A percentile compares a stretch with the other conserved stretches of the same genome.
Evolutionary conservation across 31 red algal species (phyloP).

Genomic region (Endocladia muricata): DNA sequence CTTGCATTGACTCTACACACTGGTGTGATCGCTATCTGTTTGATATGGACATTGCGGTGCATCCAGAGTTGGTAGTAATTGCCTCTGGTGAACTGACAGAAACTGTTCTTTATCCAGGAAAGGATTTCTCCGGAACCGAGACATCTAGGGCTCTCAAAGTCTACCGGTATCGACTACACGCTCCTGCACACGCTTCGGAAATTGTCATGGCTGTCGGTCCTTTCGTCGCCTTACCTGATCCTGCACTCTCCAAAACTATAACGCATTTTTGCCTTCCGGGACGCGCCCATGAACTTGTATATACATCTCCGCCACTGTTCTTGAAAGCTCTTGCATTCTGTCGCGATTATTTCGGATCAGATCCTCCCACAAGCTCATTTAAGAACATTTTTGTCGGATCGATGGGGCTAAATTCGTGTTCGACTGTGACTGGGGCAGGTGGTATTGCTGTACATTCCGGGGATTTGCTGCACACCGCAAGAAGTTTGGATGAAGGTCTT

Average conservation of each 20-base stretch:
- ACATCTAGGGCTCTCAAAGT: constrained; percentile 19
- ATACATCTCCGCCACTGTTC: constrained; percentile 49
- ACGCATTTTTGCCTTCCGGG: constrained; percentile 77
- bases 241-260: constrained; percentile 32
- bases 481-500: constrained; percentile 54
- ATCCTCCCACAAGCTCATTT: constrained; percentile 53
- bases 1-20: constrained; percentile 56
- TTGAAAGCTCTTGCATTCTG: constrained; percentile 62
- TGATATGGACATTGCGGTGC: constrained; percentile 54
- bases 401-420: constrained; percentile 17
- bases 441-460: constrained; percentile 54
- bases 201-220: constrained; percentile 45
- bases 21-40: constrained; percentile 74
- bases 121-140: constrained; percentile 14
- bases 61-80: constrained; percentile 36
- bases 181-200: constrained; percentile 39
- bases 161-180: constrained; percentile 33
- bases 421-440: constrained; percentile 56
- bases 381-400: constrained; percentile 70
- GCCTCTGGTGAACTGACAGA: constrained; percentile 48
- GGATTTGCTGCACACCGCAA: constrained; percentile 51
- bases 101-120: constrained; percentile 15
- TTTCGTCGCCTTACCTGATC: constrained; percentile 63
- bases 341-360: constrained; percentile 65
- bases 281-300: constrained; percentile 45